Evolutionary conservation across 768 basidiomycete species (phyloP).

Genomic region (Holtermanniella nyarrowii): DNA sequence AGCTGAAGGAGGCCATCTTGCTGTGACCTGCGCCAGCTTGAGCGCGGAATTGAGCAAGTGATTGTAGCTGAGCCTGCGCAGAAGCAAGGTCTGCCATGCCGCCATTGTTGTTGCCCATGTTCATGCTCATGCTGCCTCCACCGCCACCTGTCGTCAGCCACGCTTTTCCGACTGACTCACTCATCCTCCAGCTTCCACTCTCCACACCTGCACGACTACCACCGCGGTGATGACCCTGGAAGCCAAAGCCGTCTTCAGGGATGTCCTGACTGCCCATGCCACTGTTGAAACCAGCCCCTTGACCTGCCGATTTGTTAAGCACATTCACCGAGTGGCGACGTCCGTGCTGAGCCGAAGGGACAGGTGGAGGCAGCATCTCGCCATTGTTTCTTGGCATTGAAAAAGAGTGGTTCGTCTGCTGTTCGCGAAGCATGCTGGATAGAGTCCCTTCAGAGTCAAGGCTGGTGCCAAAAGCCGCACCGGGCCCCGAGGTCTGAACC

Average conservation of each 20-base stretch:
- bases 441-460: not conserved
- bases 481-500: conserved; percentile 23
- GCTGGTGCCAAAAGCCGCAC: conserved; percentile 7
- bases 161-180: conserved; percentile 46
- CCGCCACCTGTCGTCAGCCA: not conserved
- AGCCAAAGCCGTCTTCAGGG: conserved; percentile 29
- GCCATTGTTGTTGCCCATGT: conserved; percentile 7
- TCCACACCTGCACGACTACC: conserved; percentile 35
- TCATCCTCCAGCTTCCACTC: conserved; percentile 67
- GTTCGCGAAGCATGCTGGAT: not conserved
- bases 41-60: conserved; percentile 91
- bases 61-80: conserved; percentile 92
- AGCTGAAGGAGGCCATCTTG: conserved; percentile 95
- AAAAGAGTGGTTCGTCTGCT: not conserved
- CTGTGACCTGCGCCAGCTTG: conserved; percentile 73
- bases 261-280: conserved; percentile 43
- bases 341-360: conserved; percentile 18
- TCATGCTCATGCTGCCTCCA: too few relatives aligned
- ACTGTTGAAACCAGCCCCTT: conserved; percentile 62
- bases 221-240: conserved; percentile 29
- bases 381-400: conserved; percentile 5
- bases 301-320: conserved; percentile 30
- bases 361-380: conserved; percentile 35
- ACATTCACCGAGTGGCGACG: conserved; percentile 38
- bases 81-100: conserved; percentile 70